Evolutionary conservation across 2,329 filamentous ascomycete genomes (phyloP).

Genomic region (Fusarium nematophilum): DNA sequence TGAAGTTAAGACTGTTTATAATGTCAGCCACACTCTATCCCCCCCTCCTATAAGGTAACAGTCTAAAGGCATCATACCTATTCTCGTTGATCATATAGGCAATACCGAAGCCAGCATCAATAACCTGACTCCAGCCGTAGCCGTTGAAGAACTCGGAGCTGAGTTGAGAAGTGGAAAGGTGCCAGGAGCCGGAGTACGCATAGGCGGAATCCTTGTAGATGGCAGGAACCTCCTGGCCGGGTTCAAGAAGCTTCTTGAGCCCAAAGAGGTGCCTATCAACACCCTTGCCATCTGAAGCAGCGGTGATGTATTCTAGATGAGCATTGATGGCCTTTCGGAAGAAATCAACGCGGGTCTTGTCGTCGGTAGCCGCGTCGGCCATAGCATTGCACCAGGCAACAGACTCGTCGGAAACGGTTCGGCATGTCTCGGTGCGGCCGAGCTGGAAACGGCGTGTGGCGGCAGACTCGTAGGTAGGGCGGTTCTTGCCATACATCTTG

Average conservation of each 20-base stretch:
- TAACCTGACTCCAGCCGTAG: slow-evolving; percentile 98
- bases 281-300: slow-evolving; percentile 90
- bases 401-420: slow-evolving; percentile 89
- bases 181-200: slow-evolving; percentile 88
- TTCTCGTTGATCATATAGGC: slow-evolving; percentile 99
- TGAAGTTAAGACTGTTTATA: slow-evolving; percentile 87
- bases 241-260: slow-evolving; percentile 87
- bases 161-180: slow-evolving; percentile 87
- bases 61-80: slow-evolving; percentile 65
- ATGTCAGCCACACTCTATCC: slow-evolving; percentile 15
- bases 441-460: slow-evolving; percentile 95
- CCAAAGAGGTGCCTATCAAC: slow-evolving; percentile 98
- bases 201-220: slow-evolving; percentile 91
- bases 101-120: slow-evolving; percentile 95
- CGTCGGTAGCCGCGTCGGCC: slow-evolving; percentile 72
- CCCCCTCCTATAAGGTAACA: not conserved
- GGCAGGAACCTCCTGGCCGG: slow-evolving; percentile 82
- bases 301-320: slow-evolving; percentile 90
- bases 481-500: slow-evolving; percentile 99
- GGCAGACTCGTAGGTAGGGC: slow-evolving; percentile 97
- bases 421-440: slow-evolving; percentile 95
- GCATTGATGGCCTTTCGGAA: slow-evolving; percentile 85
- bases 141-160: slow-evolving; percentile 98
- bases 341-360: slow-evolving; percentile 75
- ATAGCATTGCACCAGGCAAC: slow-evolving; percentile 92